These are phyloP conservation scores for Fusarium nematophilum DNA, from an alignment of 2,329 filamentous ascomycete genomes.

Conservation along the genomic window DNA sequence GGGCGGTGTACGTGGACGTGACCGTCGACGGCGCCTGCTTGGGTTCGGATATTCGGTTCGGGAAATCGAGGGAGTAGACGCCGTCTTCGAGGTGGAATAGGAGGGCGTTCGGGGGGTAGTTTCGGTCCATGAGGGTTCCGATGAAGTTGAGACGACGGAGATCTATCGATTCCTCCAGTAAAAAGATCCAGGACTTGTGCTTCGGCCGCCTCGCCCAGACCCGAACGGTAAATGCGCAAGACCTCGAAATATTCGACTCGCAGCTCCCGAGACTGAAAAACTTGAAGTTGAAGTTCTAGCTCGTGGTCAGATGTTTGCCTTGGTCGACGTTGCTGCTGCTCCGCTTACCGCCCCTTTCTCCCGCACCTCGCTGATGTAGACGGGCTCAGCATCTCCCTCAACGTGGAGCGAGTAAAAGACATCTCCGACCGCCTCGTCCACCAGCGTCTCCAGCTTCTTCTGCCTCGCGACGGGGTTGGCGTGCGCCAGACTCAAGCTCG, in stretches of 20 bases:
- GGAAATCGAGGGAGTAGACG: slow-evolving; percentile 83
- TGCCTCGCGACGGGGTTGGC: slow-evolving; percentile 68
- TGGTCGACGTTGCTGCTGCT: background rate
- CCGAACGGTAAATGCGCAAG: slow-evolving; percentile 73
- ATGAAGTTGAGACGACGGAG: slow-evolving; percentile 82
- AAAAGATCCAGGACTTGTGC: slow-evolving; percentile 64
- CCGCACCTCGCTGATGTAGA: slow-evolving; percentile 90
- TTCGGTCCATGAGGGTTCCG: slow-evolving; percentile 75
- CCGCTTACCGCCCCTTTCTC: slow-evolving; percentile 74
- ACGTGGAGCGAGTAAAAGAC: slow-evolving; percentile 89
- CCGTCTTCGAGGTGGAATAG: slow-evolving; percentile 89
- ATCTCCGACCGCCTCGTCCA: slow-evolving; percentile 80
- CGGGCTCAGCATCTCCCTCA: slow-evolving; percentile 71
- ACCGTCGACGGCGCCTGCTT: slow-evolving; percentile 63
- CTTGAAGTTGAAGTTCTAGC: slow-evolving; percentile 84
- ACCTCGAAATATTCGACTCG: slow-evolving; percentile 72
- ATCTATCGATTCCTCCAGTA: slow-evolving; percentile 79
- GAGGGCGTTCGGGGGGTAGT: slow-evolving; percentile 83
- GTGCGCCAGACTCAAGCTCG: slow-evolving; percentile 62
- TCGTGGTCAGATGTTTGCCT: slow-evolving; percentile 6
- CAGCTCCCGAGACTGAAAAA: slow-evolving; percentile 80
- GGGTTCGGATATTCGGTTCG: slow-evolving; percentile 60
- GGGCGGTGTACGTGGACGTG: slow-evolving; percentile 85
- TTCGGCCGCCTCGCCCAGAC: slow-evolving; percentile 76
- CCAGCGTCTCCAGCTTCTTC: slow-evolving; percentile 78